These are phyloP conservation scores for Pseudocercospora macadamiae DNA, from an alignment of 2,329 filamentous ascomycete species.

Conservation along the genomic window DNA sequence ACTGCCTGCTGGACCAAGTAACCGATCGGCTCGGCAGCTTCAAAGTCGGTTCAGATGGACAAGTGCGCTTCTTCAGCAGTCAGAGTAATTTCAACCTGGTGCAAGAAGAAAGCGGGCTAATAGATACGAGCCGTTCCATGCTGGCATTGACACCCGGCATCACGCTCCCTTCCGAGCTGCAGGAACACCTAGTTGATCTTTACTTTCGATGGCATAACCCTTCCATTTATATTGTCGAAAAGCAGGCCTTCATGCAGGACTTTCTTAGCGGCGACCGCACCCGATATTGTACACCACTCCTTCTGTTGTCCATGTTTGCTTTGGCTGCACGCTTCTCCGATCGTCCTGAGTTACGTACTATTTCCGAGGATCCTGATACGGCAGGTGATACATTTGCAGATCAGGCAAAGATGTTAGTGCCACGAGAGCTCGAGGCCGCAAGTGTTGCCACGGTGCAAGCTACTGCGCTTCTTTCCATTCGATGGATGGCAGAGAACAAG, in stretches of 20 bases:
- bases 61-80: neutral
- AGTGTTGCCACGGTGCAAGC: neutral
- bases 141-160: neutral
- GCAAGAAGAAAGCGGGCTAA: neutral
- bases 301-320: neutral
- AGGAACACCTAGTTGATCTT: neutral
- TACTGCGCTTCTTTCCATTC: neutral
- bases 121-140: no score
- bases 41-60: neutral
- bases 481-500: neutral
- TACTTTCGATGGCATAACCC: neutral
- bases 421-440: neutral
- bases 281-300: neutral
- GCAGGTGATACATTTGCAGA: neutral
- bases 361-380: neutral
- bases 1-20: neutral
- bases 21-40: neutral
- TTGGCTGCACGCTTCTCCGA: neutral
- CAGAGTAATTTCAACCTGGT: neutral
- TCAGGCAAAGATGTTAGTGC: neutral
- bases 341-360: neutral
- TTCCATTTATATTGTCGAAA: neutral
- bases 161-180: neutral
- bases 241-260: neutral
- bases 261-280: neutral